These are phyloP conservation scores for Schwanniomyces polymorphus DNA, from an alignment of 805 yeast species.

Conservation along the genomic window DNA sequence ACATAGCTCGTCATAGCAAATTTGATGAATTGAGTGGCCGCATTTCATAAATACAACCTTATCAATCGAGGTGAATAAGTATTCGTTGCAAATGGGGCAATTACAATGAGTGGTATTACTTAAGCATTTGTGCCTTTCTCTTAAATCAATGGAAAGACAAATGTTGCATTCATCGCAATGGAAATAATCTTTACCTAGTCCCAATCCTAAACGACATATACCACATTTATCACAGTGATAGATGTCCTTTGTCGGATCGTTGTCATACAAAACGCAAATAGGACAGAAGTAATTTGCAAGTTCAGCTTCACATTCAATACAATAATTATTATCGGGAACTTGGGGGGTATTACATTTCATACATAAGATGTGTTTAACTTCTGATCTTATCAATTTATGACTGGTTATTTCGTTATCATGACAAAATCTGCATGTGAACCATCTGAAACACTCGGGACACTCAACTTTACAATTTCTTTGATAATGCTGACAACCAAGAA, in stretches of 20 bases:
- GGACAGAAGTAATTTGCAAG: slow-evolving; percentile 78
- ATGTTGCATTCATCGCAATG: slow-evolving; percentile 91
- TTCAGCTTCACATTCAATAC: slow-evolving; percentile 64
- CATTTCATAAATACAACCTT: slow-evolving; percentile 91
- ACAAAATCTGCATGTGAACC: slow-evolving; percentile 84
- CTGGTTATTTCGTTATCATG: slow-evolving; percentile 61
- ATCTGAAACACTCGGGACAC: slow-evolving; percentile 70
- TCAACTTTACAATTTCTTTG: slow-evolving; percentile 80
- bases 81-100: slow-evolving; percentile 92
- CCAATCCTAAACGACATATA: slow-evolving; percentile 86
- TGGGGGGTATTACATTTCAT: slow-evolving; percentile 80
- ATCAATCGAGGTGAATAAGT: slow-evolving; percentile 76
- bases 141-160: slow-evolving; percentile 78
- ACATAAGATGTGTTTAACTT: slow-evolving; percentile 72
- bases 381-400: slow-evolving; percentile 52
- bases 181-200: slow-evolving; percentile 84
- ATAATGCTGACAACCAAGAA: slow-evolving; percentile 81
- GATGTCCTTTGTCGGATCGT: slow-evolving; percentile 73
- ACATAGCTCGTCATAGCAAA: slow-evolving; percentile 79
- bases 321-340: slow-evolving; percentile 62
- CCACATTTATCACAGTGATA: slow-evolving; percentile 94
- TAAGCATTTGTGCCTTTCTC: slow-evolving; percentile 77
- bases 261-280: slow-evolving; percentile 79
- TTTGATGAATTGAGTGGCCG: slow-evolving; percentile 91
- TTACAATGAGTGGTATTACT: slow-evolving; percentile 86